Base-by-base conservation (phyloP, 2,329 filamentous ascomycete genomes). In the Exophiala spinifera region DNA sequence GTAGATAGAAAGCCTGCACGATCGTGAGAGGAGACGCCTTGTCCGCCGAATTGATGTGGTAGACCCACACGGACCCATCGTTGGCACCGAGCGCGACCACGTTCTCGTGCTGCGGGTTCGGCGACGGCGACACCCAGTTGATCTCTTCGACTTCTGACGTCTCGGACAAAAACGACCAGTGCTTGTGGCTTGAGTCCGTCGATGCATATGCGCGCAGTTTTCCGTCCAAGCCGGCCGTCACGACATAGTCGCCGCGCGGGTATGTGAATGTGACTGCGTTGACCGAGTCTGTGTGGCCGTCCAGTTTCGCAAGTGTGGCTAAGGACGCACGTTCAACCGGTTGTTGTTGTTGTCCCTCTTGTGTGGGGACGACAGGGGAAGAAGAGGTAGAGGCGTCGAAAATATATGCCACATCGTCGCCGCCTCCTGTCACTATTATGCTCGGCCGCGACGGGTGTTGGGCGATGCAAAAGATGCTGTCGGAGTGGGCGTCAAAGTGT, bases 51-150 rank as follows among this genome's bases (percentile, higher is more conserved):
- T 91, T 86, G 66, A 97, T 80, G n/a, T 85, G 86, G 75, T 96
- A 96, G 8, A 99, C 87, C 94, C 94, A 99, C 39, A 96, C 91
- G 48, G 86, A 91, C 51, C 94, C 94, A 69, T 99, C 91, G 33
- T 82, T 88, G 31, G 91, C 91, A 53, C 94, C 94, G 6, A 99
- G 76, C 0, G 94, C 94, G 59, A 99, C 69, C 7, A 89, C 85
- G 73, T 96, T 95, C 57, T 87, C 82, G 68, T 89, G 83, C 4
- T 78, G 74, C 11, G 84, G 71, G 57, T 85, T 78, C 1, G 91
- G 91, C 68, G 89, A 95, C 0, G 90, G 74, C 1, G 78, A 73
- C 31, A 97, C 73, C 91, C 92, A 99, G 76, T 94, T 95, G 66
- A 99, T 87, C 73, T 97, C 92, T 64, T 95, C 88, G 8, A 96